Evolutionary conservation across 805 yeast species (phyloP).

Genomic region (Torulaspora franciscae): DNA sequence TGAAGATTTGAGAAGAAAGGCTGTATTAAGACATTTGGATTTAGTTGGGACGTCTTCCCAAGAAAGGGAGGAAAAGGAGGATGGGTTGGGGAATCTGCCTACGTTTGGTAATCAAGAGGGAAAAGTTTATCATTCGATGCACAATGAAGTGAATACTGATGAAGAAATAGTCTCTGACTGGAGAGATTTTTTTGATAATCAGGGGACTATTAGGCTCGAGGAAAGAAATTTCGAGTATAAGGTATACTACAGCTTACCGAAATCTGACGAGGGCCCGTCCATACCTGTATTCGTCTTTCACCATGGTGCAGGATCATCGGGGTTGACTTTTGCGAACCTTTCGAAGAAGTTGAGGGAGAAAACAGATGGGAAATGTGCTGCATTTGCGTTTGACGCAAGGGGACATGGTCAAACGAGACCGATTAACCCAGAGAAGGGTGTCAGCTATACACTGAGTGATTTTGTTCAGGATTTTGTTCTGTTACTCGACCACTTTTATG

Average conservation of each 20-base stretch:
- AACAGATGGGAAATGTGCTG: conserved; percentile 48
- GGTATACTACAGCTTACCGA: conserved; percentile 56
- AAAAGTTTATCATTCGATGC: background rate
- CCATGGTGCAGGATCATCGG: conserved; percentile 95
- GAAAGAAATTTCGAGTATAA: conserved; percentile 38
- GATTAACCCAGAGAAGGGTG: conserved; percentile 22
- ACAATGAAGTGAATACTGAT: background rate
- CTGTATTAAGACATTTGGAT: conserved; percentile 16
- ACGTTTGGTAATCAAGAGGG: background rate
- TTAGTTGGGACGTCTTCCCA: conserved; percentile 6
- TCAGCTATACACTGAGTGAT: conserved; percentile 43
- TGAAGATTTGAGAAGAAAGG: conserved; percentile 21
- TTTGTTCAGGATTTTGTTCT: conserved; percentile 55
- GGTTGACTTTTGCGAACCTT: conserved; percentile 65
- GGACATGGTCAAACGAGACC: conserved; percentile 68
- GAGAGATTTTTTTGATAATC: conserved; percentile 25
- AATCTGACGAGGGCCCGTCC: conserved; percentile 19
- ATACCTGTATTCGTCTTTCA: conserved; percentile 67
- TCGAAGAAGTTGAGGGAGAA: conserved; percentile 34
- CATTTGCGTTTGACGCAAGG: conserved; percentile 71
- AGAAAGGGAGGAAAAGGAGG: conserved; percentile 10
- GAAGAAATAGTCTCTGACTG: conserved; percentile 11
- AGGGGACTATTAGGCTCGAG: conserved; percentile 11
- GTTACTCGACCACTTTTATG: conserved; percentile 42
- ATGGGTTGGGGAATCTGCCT: conserved; percentile 11